Percentiles rank a stretch among this genome's conserved stretches.
Conservation (phyloP, 2,329 filamentous ascomycete genomes). For the Trematosphaeria pertusa region DNA sequence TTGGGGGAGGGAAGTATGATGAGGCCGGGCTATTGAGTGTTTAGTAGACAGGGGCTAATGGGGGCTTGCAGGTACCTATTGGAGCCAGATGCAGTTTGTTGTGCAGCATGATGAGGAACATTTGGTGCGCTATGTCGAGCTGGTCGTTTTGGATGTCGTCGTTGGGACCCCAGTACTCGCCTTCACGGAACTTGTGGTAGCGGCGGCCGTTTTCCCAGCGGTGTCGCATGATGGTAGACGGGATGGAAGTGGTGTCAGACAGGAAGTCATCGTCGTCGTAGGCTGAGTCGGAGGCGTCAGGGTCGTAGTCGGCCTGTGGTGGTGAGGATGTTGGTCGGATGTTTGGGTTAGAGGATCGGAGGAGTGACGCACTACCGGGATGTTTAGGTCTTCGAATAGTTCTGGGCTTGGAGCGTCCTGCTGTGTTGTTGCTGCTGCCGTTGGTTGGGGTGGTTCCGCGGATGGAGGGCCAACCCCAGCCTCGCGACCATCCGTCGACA, state of each 20-base stretch:
- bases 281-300: slow-evolving; percentile 33
- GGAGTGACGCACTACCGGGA: too few species aligned
- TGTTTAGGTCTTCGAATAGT: too few species aligned
- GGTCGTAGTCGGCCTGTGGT: slow-evolving; percentile 15
- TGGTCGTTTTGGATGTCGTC: slow-evolving; percentile 24
- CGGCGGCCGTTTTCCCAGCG: slow-evolving; percentile 42
- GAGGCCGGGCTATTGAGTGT: too few species aligned
- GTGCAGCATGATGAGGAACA: slow-evolving; percentile 8
- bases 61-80: too few species aligned
- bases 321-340: background rate
- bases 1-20: too few species aligned
- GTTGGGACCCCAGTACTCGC: slow-evolving; percentile 41
- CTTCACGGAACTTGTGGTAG: slow-evolving; percentile 41
- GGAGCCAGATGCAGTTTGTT: slow-evolving; percentile 15
- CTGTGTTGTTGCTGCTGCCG: too few species aligned
- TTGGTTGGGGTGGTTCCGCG: too few species aligned
- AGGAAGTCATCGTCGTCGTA: slow-evolving; percentile 29
- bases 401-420: too few species aligned
- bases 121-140: slow-evolving; percentile 14
- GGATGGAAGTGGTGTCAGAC: slow-evolving; percentile 41
- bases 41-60: too few species aligned
- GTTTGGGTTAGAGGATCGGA: too few species aligned
- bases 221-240: slow-evolving; percentile 37
- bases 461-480: too few species aligned
- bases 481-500: too few species aligned